A percentile compares a stretch with the other conserved stretches of the same genome.
Conservation (phyloP, 148 eudicot species). For the Heliosperma pusillum region DNA sequence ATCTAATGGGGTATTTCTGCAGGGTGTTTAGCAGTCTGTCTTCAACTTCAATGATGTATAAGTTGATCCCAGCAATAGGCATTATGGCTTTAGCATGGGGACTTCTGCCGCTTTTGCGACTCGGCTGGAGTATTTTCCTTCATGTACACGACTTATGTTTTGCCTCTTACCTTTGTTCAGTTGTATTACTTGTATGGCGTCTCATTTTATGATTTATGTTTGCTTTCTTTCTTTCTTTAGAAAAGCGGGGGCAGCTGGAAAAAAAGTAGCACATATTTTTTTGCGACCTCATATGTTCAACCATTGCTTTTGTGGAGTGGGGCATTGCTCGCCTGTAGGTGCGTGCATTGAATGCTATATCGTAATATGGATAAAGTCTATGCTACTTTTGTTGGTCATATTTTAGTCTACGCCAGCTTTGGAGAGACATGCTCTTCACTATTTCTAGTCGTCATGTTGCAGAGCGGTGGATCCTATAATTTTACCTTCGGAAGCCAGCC, state of each 20-base stretch:
- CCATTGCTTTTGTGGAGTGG: slow-evolving; percentile 90
- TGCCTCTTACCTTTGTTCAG: slow-evolving; percentile 10
- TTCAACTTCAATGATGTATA: slow-evolving; percentile 39
- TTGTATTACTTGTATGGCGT: neutral
- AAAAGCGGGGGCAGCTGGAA: slow-evolving; percentile 71
- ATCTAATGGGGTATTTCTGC: slow-evolving; percentile 21
- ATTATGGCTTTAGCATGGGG: slow-evolving; percentile 78
- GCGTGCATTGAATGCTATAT: slow-evolving; percentile 4
- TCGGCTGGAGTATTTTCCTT: slow-evolving; percentile 57
- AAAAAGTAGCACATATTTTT: slow-evolving; percentile 67
- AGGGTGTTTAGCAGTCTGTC: slow-evolving; percentile 52
- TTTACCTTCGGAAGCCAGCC: slow-evolving; percentile 75
- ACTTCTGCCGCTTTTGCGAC: slow-evolving; percentile 63
- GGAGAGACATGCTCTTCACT: neutral
- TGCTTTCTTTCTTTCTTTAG: slow-evolving; percentile 32
- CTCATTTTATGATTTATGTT: neutral
- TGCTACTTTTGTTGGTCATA: neutral
- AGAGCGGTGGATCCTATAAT: slow-evolving; percentile 81
- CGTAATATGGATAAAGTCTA: neutral
- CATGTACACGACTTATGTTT: slow-evolving; percentile 37
- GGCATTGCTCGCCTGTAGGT: slow-evolving; percentile 87
- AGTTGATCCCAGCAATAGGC: slow-evolving; percentile 72
- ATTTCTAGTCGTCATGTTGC: slow-evolving; percentile 21
- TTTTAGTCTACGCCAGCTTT: neutral
- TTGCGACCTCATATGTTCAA: slow-evolving; percentile 75